Evolutionary conservation across 768 basidiomycete species (phyloP).

Genomic region (Epithele typhae): DNA sequence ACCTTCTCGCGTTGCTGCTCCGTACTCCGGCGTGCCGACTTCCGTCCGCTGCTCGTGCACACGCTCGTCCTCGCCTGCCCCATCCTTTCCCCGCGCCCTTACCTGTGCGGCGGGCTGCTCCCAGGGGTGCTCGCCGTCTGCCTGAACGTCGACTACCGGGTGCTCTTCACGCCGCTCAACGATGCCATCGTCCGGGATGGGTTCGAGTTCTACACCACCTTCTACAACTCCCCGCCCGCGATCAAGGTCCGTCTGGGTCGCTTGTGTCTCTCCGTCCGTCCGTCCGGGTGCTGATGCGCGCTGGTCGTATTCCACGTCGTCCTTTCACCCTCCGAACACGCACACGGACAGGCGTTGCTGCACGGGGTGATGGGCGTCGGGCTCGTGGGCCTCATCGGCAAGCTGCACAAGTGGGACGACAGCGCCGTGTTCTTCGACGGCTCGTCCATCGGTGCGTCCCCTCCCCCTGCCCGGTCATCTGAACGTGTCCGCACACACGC

Average conservation of each 20-base stretch:
- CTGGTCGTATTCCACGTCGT: too few species aligned
- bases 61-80: constrained; percentile 7
- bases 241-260: constrained; percentile 61
- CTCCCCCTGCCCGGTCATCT: too few species aligned
- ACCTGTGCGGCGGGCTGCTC: background rate
- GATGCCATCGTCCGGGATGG: constrained; percentile 69
- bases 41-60: constrained; percentile 4
- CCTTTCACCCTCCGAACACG: background rate
- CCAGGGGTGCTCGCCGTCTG: constrained; percentile 80
- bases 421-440: constrained; percentile 96
- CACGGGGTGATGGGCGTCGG: constrained; percentile 84
- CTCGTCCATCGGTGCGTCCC: constrained; percentile 69
- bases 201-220: constrained; percentile 87
- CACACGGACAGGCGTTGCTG: constrained; percentile 60
- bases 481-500: too few species aligned
- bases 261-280: background rate
- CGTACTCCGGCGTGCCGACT: too few species aligned
- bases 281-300: background rate
- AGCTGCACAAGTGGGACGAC: constrained; percentile 85
- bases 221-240: constrained; percentile 88
- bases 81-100: background rate
- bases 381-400: constrained; percentile 67
- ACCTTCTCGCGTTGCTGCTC: too few species aligned
- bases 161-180: constrained; percentile 68
- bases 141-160: constrained; percentile 81